Percentiles rank a stretch among this genome's conserved stretches.
Conservation (phyloP, 345 rosid genomes). For the Gossypium mustelinum region DNA sequence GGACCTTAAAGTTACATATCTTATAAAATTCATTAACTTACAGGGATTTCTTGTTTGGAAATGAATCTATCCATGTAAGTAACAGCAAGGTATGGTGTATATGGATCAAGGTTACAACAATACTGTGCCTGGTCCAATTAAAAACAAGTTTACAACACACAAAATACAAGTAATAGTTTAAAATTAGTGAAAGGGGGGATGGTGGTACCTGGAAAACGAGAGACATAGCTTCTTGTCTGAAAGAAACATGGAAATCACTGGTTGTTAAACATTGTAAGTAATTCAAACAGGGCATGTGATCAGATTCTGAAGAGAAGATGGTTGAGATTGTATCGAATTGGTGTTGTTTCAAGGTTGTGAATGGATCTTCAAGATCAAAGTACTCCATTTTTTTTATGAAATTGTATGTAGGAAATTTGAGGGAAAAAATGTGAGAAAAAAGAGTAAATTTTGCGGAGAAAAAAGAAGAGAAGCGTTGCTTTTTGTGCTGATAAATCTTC, state of each 20-base stretch:
- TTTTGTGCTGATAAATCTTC: slow-evolving; percentile 30
- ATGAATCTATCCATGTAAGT: slow-evolving; percentile 54
- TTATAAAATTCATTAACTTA: slow-evolving; percentile 5
- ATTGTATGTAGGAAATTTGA: neutral
- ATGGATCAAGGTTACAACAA: slow-evolving; percentile 32
- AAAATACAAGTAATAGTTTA: neutral
- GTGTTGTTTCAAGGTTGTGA: slow-evolving; percentile 26
- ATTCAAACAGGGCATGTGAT: slow-evolving; percentile 36
- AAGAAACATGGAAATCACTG: slow-evolving; percentile 20
- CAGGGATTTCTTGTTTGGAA: slow-evolving; percentile 35
- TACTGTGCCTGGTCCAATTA: slow-evolving; percentile 17
- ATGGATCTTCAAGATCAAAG: slow-evolving; percentile 47
- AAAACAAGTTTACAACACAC: slow-evolving; percentile 8
- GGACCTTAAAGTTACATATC: neutral
- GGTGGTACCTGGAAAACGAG: slow-evolving; percentile 32
- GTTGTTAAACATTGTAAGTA: slow-evolving; percentile 21
- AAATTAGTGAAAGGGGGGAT: too few species aligned
- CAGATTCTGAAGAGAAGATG: slow-evolving; percentile 41
- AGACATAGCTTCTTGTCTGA: slow-evolving; percentile 44
- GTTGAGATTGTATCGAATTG: slow-evolving; percentile 16
- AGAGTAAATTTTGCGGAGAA: slow-evolving; percentile 2
- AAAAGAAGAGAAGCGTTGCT: slow-evolving; percentile 39
- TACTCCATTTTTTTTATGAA: slow-evolving; percentile 13
- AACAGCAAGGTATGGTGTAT: slow-evolving; percentile 40
- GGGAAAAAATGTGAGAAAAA: neutral